A percentile compares a stretch with the other conserved stretches of the same genome.
Conservation (phyloP, 495 filamentous ascomycete species). For the Penicillium coprophilum region DNA sequence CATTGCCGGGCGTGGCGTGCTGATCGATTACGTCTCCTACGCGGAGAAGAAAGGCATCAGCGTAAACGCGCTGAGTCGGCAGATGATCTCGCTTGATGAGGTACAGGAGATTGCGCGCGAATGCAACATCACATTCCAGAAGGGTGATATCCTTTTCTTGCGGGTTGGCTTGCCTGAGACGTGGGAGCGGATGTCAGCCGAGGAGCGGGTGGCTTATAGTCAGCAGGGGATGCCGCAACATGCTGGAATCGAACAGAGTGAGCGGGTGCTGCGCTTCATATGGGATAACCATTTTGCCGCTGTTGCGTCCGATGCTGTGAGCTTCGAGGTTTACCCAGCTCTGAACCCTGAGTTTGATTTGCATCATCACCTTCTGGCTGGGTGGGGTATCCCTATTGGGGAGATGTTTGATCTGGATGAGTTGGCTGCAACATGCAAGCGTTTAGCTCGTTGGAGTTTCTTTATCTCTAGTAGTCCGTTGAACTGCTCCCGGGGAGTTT, state of each 20-base stretch:
- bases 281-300: slow-evolving; percentile 70
- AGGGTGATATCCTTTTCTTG: slow-evolving; percentile 71
- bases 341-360: slow-evolving; percentile 52
- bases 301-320: slow-evolving; percentile 64
- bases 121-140: slow-evolving; percentile 57
- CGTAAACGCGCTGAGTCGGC: slow-evolving; percentile 57
- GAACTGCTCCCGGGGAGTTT: slow-evolving; percentile 51
- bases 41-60: slow-evolving; percentile 46
- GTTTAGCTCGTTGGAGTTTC: slow-evolving; percentile 65
- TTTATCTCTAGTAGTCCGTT: slow-evolving; percentile 65
- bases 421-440: slow-evolving; percentile 51
- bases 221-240: slow-evolving; percentile 48
- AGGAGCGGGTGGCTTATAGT: slow-evolving; percentile 38
- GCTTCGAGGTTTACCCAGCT: slow-evolving; percentile 64
- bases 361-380: slow-evolving; percentile 64
- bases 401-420: slow-evolving; percentile 65
- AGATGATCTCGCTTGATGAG: slow-evolving; percentile 59
- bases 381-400: slow-evolving; percentile 67
- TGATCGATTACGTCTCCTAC: slow-evolving; percentile 56
- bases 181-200: slow-evolving; percentile 46
- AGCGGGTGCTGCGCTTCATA: slow-evolving; percentile 63
- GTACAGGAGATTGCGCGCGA: slow-evolving; percentile 51
- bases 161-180: slow-evolving; percentile 59
- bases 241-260: slow-evolving; percentile 62
- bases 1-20: slow-evolving; percentile 55